A percentile compares a stretch with the other conserved stretches of the same genome.
These are phyloP conservation scores for Rubroshorea leprosula DNA, from an alignment of 345 rosid species.

Conservation along the genomic window DNA sequence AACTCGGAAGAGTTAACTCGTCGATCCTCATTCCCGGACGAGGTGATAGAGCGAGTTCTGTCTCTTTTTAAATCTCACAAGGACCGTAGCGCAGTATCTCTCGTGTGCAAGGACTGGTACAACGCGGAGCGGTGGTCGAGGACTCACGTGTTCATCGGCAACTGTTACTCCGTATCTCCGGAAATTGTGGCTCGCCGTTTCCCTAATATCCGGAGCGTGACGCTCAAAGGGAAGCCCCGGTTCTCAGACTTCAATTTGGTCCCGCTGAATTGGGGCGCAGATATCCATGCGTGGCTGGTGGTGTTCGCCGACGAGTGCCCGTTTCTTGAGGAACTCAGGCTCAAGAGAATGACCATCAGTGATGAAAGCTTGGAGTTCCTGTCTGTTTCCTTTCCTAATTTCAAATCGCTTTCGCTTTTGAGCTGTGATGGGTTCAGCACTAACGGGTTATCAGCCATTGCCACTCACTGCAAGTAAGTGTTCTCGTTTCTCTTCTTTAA, in stretches of 20 bases:
- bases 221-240: slow-evolving; percentile 65
- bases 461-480: slow-evolving; percentile 57
- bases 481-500: background rate
- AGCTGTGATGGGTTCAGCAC: slow-evolving; percentile 73
- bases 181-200: slow-evolving; percentile 50
- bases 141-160: slow-evolving; percentile 53
- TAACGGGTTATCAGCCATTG: slow-evolving; percentile 48
- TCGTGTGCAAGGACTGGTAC: slow-evolving; percentile 66
- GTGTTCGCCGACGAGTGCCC: slow-evolving; percentile 50
- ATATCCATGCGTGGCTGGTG: slow-evolving; percentile 51
- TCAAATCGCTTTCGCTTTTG: slow-evolving; percentile 45
- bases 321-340: slow-evolving; percentile 49
- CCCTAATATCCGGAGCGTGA: slow-evolving; percentile 47
- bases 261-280: slow-evolving; percentile 66
- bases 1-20: slow-evolving; percentile 20
- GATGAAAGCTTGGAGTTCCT: slow-evolving; percentile 57
- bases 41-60: slow-evolving; percentile 56
- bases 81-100: slow-evolving; percentile 58
- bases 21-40: slow-evolving; percentile 45
- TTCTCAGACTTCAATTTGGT: slow-evolving; percentile 68
- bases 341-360: slow-evolving; percentile 63
- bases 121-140: slow-evolving; percentile 60
- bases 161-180: slow-evolving; percentile 71
- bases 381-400: slow-evolving; percentile 41
- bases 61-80: slow-evolving; percentile 33